Evolutionary conservation across 148 eudicot genomes (phyloP), one percentile per base, ranked within the genome.

Genomic region (Heliosperma pusillum): DNA sequence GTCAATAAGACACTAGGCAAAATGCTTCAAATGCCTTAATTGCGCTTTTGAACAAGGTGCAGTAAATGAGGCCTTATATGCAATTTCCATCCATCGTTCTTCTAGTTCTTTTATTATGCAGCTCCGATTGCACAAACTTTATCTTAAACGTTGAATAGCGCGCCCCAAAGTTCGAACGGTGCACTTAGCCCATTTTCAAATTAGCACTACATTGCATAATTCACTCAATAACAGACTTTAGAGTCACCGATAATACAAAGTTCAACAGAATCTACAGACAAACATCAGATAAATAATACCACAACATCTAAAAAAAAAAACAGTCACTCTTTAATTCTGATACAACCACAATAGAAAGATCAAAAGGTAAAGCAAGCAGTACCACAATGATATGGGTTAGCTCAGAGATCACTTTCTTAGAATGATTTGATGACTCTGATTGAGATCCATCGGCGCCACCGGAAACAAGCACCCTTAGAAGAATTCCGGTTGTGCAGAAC

Each of bases 301-400:
- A 4, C 15, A 61, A 66, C 47, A 66, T 16, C 11, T n/a, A 5
- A 22, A 2, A 66, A n/a, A 30, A 36, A 36, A 8, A 8, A 36
- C 47, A 9, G 45, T 33, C 15, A 66, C 47, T 5, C 13, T 21
- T 42, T 20, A 40, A 3, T 10, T 69, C 25, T 42, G 16, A 9
- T 40, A 42, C 22, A 61, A 26, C 17, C 11, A 53, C 25, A 59
- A 69, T 40, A 42, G 57, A 58, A 62, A 64, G 66, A 40, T 40
- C 20, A 55, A 72, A 58, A 70, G 21, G 72, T n/a, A 66, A 58
- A 56, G 71, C 42, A 78, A 58, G 29, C 73, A 44, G 70, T 92
- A 95, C 99, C 99, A 95, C 97, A 80, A 95, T 84, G 61, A 95
- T 89, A 84, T 92, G 97, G 44, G 97, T 90, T 44, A 95, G 80